Percentiles rank a stretch among this genome's conserved stretches.
Evolutionary conservation across 129 eudicot species (phyloP).

Genomic region (Tagetes patula): DNA sequence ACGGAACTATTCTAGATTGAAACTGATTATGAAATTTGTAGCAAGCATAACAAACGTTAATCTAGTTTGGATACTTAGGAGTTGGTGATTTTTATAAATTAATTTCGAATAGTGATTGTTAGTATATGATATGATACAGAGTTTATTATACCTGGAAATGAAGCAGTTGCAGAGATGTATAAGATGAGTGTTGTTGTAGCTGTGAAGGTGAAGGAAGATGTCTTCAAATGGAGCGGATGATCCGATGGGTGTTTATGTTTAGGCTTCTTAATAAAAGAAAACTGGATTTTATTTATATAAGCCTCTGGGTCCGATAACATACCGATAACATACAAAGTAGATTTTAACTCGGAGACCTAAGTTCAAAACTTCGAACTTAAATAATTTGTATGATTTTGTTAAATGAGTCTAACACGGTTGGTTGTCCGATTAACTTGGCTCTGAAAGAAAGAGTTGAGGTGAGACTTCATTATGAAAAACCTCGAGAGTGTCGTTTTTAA

Average conservation of each 20-base stretch:
- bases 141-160: neutral
- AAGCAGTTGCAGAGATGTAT: neutral
- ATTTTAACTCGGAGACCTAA: too few species aligned
- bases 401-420: too few species aligned
- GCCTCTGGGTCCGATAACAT: too few species aligned
- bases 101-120: conserved; percentile 2
- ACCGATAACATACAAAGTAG: too few species aligned
- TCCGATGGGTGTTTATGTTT: neutral
- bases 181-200: neutral
- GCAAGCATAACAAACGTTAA: neutral
- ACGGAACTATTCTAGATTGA: neutral
- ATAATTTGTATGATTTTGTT: too few species aligned
- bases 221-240: conserved; percentile 17
- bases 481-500: too few species aligned
- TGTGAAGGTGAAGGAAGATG: neutral
- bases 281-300: too few species aligned
- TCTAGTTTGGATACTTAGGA: neutral
- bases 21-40: neutral
- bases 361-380: too few species aligned
- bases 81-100: neutral
- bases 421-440: too few species aligned
- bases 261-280: too few species aligned
- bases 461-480: too few species aligned
- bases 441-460: too few species aligned
- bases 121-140: neutral